Conservation (phyloP, 2,329 filamentous ascomycete genomes). For the Colletotrichum aenigma region DNA sequence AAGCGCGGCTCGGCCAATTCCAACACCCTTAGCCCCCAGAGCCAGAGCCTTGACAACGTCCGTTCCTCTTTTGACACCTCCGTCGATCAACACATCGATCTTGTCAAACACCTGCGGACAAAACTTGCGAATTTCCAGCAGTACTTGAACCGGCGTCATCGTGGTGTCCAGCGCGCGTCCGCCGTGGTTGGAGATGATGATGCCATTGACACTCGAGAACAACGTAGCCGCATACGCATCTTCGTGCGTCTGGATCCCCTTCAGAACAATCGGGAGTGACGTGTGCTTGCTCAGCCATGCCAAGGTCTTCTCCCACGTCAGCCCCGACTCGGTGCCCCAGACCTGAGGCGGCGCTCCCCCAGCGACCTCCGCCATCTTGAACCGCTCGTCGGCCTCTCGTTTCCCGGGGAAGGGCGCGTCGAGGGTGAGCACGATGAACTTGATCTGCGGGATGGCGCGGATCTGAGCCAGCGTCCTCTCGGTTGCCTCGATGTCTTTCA, state of each 20-base stretch:
- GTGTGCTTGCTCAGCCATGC: slow-evolving; percentile 52
- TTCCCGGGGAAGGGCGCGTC: slow-evolving; percentile 47
- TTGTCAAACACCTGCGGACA: slow-evolving; percentile 53
- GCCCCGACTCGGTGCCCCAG: slow-evolving; percentile 48
- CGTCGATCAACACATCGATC: slow-evolving; percentile 58
- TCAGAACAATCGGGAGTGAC: slow-evolving; percentile 57
- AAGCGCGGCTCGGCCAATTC: slow-evolving; percentile 56
- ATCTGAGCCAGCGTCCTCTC: slow-evolving; percentile 50
- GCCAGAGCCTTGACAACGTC: slow-evolving; percentile 60
- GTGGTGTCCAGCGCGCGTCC: slow-evolving; percentile 54
- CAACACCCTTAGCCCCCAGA: slow-evolving; percentile 57
- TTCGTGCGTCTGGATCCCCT: slow-evolving; percentile 60
- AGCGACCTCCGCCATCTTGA: slow-evolving; percentile 51
- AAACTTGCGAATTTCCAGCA: slow-evolving; percentile 53
- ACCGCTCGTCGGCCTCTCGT: slow-evolving; percentile 61
- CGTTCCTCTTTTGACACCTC: slow-evolving; percentile 56
- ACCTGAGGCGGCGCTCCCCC: background rate
- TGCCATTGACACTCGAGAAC: slow-evolving; percentile 46
- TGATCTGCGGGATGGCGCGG: slow-evolving; percentile 70
- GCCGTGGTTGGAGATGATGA: slow-evolving; percentile 63
- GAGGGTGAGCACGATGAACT: slow-evolving; percentile 30
- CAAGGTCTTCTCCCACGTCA: slow-evolving; percentile 56
- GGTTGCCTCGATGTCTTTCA: slow-evolving; percentile 68
- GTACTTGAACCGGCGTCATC: slow-evolving; percentile 36
- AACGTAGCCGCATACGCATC: slow-evolving; percentile 35